A percentile compares a stretch with the other conserved stretches of the same genome.
phyloP scores from a whole-genome alignment of 1,139 yeast species.

The Hemisphaericaspora lyxosophila region DNA sequence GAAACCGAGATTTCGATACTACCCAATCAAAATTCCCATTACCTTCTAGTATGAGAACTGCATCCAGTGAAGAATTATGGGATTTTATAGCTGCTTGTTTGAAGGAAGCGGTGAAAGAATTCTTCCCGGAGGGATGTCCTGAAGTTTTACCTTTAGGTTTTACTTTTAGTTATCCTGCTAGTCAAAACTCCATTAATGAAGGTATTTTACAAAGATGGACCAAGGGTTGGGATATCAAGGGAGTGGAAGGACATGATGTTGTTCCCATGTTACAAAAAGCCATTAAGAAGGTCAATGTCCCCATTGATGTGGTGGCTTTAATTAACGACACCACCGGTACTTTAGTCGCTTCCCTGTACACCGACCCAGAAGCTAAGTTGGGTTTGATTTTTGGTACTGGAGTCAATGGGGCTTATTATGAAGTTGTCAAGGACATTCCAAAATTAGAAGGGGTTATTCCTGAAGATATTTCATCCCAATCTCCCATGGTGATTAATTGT shows the following conservation, averaged over 20 bases:
- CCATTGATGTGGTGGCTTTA: conserved; percentile 85
- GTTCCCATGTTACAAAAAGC: conserved; percentile 87
- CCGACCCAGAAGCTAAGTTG: conserved; percentile 86
- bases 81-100: conserved; percentile 83
- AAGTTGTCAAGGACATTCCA: conserved; percentile 69
- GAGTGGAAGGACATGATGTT: conserved; percentile 93
- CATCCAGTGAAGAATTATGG: conserved; percentile 75
- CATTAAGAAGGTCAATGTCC: conserved; percentile 60
- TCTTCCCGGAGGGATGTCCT: conserved; percentile 59
- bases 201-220: conserved; percentile 97
- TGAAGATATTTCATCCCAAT: conserved; percentile 58
- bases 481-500: conserved; percentile 95
- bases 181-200: conserved; percentile 77
- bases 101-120: conserved; percentile 58
- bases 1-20: conserved; percentile 76
- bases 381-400: conserved; percentile 98
- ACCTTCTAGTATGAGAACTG: conserved; percentile 76
- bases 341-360: conserved; percentile 89
- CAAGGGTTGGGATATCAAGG: conserved; percentile 92
- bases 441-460: conserved; percentile 74
- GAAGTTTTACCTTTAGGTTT: conserved; percentile 77
- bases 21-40: conserved; percentile 79
- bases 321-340: conserved; percentile 98
- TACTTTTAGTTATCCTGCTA: conserved; percentile 92
- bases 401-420: conserved; percentile 96